Percentiles rank a stretch among this genome's conserved stretches.
phyloP scores from a whole-genome alignment of 805 yeast species.

The Wickerhamomyces xylosicus region DNA sequence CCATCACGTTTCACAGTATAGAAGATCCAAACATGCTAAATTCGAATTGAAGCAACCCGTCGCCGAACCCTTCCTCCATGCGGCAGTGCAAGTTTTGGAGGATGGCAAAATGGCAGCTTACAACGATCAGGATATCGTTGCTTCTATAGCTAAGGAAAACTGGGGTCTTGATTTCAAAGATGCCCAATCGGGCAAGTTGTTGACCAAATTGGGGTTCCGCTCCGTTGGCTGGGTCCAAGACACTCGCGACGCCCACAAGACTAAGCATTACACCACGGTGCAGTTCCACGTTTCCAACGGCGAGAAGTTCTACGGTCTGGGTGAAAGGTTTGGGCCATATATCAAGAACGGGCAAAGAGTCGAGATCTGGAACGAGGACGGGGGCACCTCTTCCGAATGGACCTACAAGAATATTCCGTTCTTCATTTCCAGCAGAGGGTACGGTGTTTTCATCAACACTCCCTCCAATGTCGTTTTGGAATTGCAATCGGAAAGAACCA shows the following conservation, averaged over 20 bases:
- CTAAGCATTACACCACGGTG: constrained; percentile 9
- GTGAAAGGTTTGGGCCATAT: constrained; percentile 17
- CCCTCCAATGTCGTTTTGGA: constrained; percentile 12
- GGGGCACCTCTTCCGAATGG: constrained; percentile 16
- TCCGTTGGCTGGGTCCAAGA: constrained; percentile 16
- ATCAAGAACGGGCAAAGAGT: constrained; percentile 17
- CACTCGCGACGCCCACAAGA: constrained; percentile 6
- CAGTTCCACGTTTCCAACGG: constrained; percentile 15
- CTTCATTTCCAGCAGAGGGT: constrained; percentile 14
- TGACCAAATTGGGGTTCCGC: constrained; percentile 15
- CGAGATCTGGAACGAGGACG: constrained; percentile 17
- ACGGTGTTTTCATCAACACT: constrained; percentile 16
- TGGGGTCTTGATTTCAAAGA: constrained; percentile 12
- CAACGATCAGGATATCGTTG: constrained; percentile 4
- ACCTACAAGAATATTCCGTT: constrained; percentile 16
- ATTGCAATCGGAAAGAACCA: constrained; percentile 15
- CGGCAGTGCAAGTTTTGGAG: constrained; percentile 3
- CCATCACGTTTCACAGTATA: constrained; percentile 14
- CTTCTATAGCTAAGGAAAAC: constrained; percentile 9
- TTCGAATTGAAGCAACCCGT: constrained; percentile 7
- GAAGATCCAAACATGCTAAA: constrained; percentile 9
- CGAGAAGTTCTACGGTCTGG: constrained; percentile 15
- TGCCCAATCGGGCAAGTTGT: constrained; percentile 5
- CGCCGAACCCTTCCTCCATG: background rate
- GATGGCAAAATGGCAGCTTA: constrained; percentile 4